A percentile compares a stretch with the other conserved stretches of the same genome.
Evolutionary conservation across 1,284 basidiomycete genomes (phyloP).

Genomic region (Naganishia sp.): DNA sequence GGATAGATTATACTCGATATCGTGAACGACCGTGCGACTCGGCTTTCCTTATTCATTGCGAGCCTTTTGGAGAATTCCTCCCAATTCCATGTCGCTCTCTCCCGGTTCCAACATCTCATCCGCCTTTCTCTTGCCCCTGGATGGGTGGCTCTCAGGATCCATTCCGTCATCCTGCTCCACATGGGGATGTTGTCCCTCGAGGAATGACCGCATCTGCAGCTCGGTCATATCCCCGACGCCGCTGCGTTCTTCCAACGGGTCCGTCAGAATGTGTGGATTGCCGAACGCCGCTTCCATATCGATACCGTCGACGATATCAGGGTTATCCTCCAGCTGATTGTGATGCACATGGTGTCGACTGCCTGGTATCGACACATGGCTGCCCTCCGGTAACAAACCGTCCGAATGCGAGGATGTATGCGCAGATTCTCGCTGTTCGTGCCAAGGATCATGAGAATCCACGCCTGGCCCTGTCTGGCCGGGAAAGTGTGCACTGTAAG

Average conservation of each 20-base stretch:
- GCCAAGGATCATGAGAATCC: constrained; percentile 15
- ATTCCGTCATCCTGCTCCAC: neutral
- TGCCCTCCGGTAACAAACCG: neutral
- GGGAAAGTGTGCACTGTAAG: constrained; percentile 17
- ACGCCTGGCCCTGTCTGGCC: neutral
- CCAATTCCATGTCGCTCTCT: neutral
- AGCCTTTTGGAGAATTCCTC: constrained; percentile 3
- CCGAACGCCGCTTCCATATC: constrained; percentile 28
- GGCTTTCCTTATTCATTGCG: neutral
- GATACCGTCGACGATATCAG: constrained; percentile 22
- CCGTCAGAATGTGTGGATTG: constrained; percentile 11
- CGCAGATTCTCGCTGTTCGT: constrained; percentile 5
- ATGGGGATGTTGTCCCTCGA: constrained; percentile 1
- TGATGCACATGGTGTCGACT: constrained; percentile 6
- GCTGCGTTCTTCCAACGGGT: constrained; percentile 5
- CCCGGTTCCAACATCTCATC: constrained; percentile 1
- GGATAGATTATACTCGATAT: too few species aligned
- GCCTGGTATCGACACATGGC: neutral
- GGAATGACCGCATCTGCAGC: constrained; percentile 11
- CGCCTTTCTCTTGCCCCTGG: constrained; percentile 16
- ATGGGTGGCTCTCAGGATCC: neutral
- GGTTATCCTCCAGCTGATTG: constrained; percentile 17
- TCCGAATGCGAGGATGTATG: neutral
- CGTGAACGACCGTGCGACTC: too few species aligned
- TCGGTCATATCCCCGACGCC: constrained; percentile 18